These are phyloP conservation scores for Daldinia grandis DNA, from an alignment of 495 filamentous ascomycete species.

Conservation along the genomic window DNA sequence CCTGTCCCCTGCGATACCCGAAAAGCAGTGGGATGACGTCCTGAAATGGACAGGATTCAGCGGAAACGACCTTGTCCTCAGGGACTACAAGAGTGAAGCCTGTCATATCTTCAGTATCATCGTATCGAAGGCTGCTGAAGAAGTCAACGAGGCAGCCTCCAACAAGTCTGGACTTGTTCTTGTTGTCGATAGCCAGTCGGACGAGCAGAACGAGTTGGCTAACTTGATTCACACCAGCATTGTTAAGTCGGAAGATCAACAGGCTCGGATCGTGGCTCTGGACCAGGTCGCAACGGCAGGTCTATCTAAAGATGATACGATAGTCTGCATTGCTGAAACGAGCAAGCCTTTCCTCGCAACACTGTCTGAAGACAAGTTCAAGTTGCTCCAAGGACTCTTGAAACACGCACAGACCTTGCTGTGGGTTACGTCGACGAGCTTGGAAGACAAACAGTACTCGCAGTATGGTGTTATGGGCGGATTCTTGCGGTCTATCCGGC, in stretches of 20 bases:
- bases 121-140: constrained; percentile 41
- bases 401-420: constrained; percentile 40
- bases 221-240: constrained; percentile 15
- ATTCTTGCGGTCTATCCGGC: constrained; percentile 43
- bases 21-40: constrained; percentile 51
- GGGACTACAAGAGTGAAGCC: constrained; percentile 31
- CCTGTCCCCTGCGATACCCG: constrained; percentile 46
- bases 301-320: constrained; percentile 34
- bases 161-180: constrained; percentile 16
- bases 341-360: constrained; percentile 54
- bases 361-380: constrained; percentile 45
- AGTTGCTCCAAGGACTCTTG: constrained; percentile 49
- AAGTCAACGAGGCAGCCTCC: constrained; percentile 1
- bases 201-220: constrained; percentile 22
- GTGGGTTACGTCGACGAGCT: constrained; percentile 40
- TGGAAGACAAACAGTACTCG: constrained; percentile 35
- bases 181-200: constrained; percentile 31
- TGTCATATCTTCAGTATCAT: constrained; percentile 56
- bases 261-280: constrained; percentile 24
- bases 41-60: constrained; percentile 54
- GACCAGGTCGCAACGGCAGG: constrained; percentile 20
- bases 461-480: constrained; percentile 37
- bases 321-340: constrained; percentile 58
- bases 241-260: constrained; percentile 5
- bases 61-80: constrained; percentile 51